phyloP scores from a whole-genome alignment of 2,329 filamentous ascomycete species.

The Lasiodiplodia sp. region DNA sequence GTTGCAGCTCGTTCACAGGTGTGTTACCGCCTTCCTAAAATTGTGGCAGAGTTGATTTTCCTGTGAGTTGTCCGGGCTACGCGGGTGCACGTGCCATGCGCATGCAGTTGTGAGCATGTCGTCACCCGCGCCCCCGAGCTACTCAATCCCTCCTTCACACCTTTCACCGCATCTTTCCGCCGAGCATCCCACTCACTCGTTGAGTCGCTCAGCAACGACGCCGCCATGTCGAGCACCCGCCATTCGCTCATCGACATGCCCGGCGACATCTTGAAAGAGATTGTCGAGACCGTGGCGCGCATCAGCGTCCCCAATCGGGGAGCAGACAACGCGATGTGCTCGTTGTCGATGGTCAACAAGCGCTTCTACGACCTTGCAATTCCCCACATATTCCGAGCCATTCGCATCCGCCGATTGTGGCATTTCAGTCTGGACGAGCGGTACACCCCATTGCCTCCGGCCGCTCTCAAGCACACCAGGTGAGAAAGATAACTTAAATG shows the following conservation, averaged over 20 bases:
- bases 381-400: background rate
- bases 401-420: background rate
- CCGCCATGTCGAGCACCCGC: background rate
- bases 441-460: background rate
- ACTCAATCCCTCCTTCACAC: background rate
- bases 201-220: background rate
- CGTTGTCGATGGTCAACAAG: background rate
- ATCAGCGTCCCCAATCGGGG: background rate
- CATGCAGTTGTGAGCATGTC: background rate
- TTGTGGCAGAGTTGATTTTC: background rate
- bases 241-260: background rate
- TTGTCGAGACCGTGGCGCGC: background rate
- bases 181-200: background rate
- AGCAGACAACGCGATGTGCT: background rate
- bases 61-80: background rate
- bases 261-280: background rate
- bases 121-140: background rate
- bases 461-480: background rate
- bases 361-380: background rate
- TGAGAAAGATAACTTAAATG: background rate
- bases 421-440: background rate
- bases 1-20: too few species aligned
- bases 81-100: background rate
- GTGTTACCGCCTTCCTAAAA: accelerated
- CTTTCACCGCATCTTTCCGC: background rate